Percentiles rank a stretch among this genome's conserved stretches.
phyloP scores from a whole-genome alignment of 2,329 filamentous ascomycete species.

The Pestalotiopsis sp. region DNA sequence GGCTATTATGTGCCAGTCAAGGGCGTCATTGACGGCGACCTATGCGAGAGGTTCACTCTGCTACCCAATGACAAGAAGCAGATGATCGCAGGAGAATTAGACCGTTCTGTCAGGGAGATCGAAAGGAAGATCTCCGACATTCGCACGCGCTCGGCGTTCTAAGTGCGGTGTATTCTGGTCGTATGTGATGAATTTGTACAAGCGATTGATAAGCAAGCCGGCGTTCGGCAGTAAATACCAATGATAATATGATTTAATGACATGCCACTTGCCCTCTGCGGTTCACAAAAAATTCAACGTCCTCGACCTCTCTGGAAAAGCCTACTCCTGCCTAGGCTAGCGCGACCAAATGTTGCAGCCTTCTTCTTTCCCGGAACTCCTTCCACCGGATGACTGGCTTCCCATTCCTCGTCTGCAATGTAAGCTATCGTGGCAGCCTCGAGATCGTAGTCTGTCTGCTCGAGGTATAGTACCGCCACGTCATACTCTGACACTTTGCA shows the following conservation, averaged over 20 bases:
- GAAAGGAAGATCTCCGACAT: constrained; percentile 90
- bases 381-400: constrained; percentile 65
- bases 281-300: neutral
- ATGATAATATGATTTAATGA: constrained; percentile 8
- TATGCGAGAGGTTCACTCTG: constrained; percentile 89
- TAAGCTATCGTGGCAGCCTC: constrained; percentile 65
- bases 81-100: constrained; percentile 91
- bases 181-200: constrained; percentile 14
- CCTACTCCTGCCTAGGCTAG: constrained; percentile 26
- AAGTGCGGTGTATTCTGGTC: constrained; percentile 27
- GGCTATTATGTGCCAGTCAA: constrained; percentile 97
- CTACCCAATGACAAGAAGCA: constrained; percentile 88
- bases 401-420: constrained; percentile 76
- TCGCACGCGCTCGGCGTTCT: constrained; percentile 62
- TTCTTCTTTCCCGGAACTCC: constrained; percentile 32
- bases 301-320: constrained; percentile 4
- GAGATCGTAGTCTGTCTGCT: constrained; percentile 70
- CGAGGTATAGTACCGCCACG: constrained; percentile 74
- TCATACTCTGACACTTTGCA: constrained; percentile 81
- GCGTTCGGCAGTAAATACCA: constrained; percentile 12
- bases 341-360: constrained; percentile 27
- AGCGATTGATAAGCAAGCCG: neutral
- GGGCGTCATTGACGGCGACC: constrained; percentile 93
- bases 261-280: neutral
- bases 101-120: constrained; percentile 88